Conservation (phyloP, 345 rosid species). For the Moricandia moricandioides region DNA sequence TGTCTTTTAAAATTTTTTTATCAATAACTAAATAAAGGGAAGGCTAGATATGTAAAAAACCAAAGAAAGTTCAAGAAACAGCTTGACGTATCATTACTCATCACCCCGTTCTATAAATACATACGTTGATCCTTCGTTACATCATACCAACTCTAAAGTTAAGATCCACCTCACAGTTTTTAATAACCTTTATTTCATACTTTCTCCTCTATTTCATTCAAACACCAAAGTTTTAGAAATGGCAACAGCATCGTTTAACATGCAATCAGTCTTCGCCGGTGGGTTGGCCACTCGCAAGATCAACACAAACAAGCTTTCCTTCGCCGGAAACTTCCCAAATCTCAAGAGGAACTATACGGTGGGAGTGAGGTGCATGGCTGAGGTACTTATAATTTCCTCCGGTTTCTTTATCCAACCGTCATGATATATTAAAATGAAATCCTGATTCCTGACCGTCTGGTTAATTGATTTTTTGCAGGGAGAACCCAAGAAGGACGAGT, state of each 20-base stretch:
- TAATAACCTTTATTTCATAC: background rate
- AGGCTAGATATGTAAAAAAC: constrained; percentile 22
- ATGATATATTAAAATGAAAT: background rate
- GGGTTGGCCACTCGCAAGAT: constrained; percentile 27
- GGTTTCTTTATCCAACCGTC: background rate
- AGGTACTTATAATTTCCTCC: constrained; percentile 32
- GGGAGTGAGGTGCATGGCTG: constrained; percentile 46
- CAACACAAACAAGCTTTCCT: constrained; percentile 22
- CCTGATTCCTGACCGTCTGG: background rate
- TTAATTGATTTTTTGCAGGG: constrained; percentile 17
- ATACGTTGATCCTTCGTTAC: background rate
- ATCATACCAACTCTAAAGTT: constrained; percentile 9
- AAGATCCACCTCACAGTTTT: background rate
- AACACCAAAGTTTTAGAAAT: constrained; percentile 23
- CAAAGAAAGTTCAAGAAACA: constrained; percentile 19
- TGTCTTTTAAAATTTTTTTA: background rate
- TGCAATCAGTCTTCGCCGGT: constrained; percentile 48
- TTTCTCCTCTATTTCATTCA: background rate
- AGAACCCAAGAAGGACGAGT: constrained; percentile 18
- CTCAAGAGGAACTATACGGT: constrained; percentile 23
- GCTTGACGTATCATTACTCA: constrained; percentile 17
- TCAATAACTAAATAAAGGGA: background rate
- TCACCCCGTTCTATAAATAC: constrained; percentile 31
- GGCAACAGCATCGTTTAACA: constrained; percentile 39
- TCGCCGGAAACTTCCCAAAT: constrained; percentile 21